phyloP scores from a whole-genome alignment of 2,329 filamentous ascomycete genomes.

The Neopestalotiopsis sp. region DNA sequence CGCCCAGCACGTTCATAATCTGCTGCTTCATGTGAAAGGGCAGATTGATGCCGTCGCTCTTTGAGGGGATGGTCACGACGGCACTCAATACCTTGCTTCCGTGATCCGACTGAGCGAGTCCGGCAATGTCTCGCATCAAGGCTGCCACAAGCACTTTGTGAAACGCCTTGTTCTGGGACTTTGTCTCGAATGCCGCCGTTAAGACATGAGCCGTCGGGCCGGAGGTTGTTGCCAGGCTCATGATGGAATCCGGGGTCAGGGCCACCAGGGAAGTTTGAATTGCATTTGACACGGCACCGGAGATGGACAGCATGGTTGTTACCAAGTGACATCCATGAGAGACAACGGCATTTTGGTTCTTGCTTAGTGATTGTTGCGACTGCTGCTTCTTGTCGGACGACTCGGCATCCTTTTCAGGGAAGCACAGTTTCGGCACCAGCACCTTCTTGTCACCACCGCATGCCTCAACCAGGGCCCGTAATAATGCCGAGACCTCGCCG shows the following conservation, averaged over 20 bases:
- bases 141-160: slow-evolving; percentile 60
- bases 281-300: slow-evolving; percentile 71
- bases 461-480: slow-evolving; percentile 53
- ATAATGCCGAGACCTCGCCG: slow-evolving; percentile 54
- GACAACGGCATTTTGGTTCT: slow-evolving; percentile 62
- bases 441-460: slow-evolving; percentile 53
- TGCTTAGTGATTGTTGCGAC: slow-evolving; percentile 45
- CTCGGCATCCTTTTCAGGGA: slow-evolving; percentile 41
- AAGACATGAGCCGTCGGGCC: slow-evolving; percentile 56
- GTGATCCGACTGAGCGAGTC: slow-evolving; percentile 55
- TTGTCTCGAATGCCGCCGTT: slow-evolving; percentile 53
- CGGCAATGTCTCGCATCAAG: slow-evolving; percentile 49
- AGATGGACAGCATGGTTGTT: slow-evolving; percentile 77
- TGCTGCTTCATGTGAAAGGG: slow-evolving; percentile 65
- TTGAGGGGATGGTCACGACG: slow-evolving; percentile 56
- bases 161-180: slow-evolving; percentile 56
- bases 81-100: slow-evolving; percentile 59
- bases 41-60: slow-evolving; percentile 52
- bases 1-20: slow-evolving; percentile 55
- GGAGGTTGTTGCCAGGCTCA: slow-evolving; percentile 68
- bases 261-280: slow-evolving; percentile 75
- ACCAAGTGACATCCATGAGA: slow-evolving; percentile 83
- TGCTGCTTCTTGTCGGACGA: slow-evolving; percentile 37
- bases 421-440: slow-evolving; percentile 56
- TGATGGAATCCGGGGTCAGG: slow-evolving; percentile 58